Percentiles rank a stretch among this genome's conserved stretches.
These are phyloP conservation scores for Durusdinium trenchii DNA, from an alignment of 73 alveolate species.

Conservation along the genomic window DNA sequence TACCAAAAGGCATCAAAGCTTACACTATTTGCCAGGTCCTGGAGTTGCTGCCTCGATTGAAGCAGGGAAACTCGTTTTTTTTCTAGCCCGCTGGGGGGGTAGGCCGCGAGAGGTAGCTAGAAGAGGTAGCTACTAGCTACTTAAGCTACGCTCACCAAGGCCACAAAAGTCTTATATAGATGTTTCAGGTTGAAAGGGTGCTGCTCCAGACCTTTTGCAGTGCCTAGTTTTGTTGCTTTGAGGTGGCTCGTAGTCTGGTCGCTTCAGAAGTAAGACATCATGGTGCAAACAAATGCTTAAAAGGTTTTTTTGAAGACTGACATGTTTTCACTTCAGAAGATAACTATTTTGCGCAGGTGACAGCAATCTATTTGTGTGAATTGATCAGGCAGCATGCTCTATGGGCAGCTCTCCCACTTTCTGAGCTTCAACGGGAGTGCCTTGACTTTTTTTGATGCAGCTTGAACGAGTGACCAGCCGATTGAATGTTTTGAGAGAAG, in stretches of 20 bases:
- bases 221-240: neutral
- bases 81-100: neutral
- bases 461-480: neutral
- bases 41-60: neutral
- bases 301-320: neutral
- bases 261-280: neutral
- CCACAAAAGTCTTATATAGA: neutral
- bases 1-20: neutral
- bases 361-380: neutral
- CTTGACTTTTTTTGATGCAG: neutral
- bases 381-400: neutral
- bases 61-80: neutral
- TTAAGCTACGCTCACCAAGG: neutral
- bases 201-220: neutral
- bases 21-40: neutral
- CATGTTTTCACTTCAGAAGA: neutral
- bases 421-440: constrained; percentile 53
- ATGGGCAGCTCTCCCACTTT: constrained; percentile 12
- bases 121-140: neutral
- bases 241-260: neutral
- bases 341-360: neutral
- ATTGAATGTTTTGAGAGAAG: neutral
- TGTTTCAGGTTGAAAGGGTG: neutral
- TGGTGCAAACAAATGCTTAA: neutral
- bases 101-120: neutral